Base-by-base conservation (phyloP, 2,329 filamentous ascomycete genomes). In the Calonectria ilicicola region DNA sequence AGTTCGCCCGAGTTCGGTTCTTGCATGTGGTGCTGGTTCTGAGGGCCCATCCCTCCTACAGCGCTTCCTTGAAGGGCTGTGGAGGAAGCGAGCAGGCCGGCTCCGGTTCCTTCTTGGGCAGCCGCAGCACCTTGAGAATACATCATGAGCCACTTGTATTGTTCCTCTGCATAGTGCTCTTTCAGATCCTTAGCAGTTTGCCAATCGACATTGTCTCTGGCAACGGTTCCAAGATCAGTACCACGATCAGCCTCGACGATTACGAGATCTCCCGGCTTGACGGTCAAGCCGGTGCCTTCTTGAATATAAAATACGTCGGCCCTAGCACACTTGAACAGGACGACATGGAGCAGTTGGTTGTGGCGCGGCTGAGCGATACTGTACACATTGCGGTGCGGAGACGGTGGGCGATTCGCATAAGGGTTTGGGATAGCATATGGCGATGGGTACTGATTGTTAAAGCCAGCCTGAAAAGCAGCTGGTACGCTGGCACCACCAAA, bases 81-180 rank as follows among this genome's bases (percentile, higher is more conserved):
- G 17, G 92, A 86, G 17, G 90, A 89, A 12, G 92, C 89, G 84
- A 93, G 89, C 65, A 92, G 87, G 32, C 93, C 91, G 65, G 89
- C 89, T 42, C 90, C 89, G 8, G 89, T 86, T 27, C 90, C 89
- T 74, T 93, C 91, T 69, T 92, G 88, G 26, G 88, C 89, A 26
- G 88, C 89, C 42, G 89, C 90, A 9, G 91, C 94, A 81, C 92
- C 94, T 82, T 95, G 93, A 1, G 95, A 98, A 83, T 98, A 99
- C 94, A 98, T 97, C 94, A 98, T 98, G 66, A 99, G 89, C 95
- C 96, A 98, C 80, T 95, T 96, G 86, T 98, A 98, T 83, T 99
- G 97, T 82, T 98, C 95, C 82, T 98, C 95, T 2, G 94, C 94
- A 77, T 96, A 97, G 78, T 97, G 93, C 78, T 97, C 95, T 83